Evolutionary conservation across 352 stramenopile genomes (phyloP), one percentile per base, ranked within the genome.

Genomic region (Phytophthora idaei): DNA sequence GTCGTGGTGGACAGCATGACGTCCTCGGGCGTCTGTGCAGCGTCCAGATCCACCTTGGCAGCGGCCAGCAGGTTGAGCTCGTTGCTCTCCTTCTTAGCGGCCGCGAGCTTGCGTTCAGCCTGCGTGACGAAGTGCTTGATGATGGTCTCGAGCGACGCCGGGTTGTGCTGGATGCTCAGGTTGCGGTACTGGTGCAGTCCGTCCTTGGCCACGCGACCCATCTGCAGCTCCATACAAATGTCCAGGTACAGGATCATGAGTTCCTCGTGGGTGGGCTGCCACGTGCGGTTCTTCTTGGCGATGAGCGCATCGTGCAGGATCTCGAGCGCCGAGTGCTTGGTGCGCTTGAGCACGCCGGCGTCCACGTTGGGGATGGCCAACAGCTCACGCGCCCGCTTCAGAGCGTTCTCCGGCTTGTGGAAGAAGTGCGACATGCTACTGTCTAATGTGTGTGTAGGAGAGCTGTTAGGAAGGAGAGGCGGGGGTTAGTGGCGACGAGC

Each of bases 111-210:
- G 45, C 92, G 80, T 53, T 94, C 81, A 7, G 91, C 95, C 63
- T 96, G 82, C 25, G 90, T 80, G 45, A 99, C 82, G 55, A 99
- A 90, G 76, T 98, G 90, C 28, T 85, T 77, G 55, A 99, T 97
- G 25, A 99, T 90, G 32, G 81, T 97, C 80, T 99, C 96, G 29
- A 99, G 85, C 74, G 92, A 98, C 15, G 93, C 90, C 1, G 97
- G 96, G 46, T 98, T 98, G 69, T 98, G 91, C 71, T 96, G 82
- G 94, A 98, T 80, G 60, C 89, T 79, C 48, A 99, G 72, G 81
- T 99, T 98, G 39, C 97, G 83, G 81, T 99, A 99, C 81, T 99
- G 97, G 72, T 99, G 97, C 36, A 99, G 81, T 1, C 97, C 97
- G 74, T 99, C 97, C 82, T 99, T 99, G 41, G 96, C 97, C 73